Percentiles rank a stretch among this genome's conserved stretches.
Conservation (phyloP, 805 yeast genomes). For the Pichia heedii region DNA sequence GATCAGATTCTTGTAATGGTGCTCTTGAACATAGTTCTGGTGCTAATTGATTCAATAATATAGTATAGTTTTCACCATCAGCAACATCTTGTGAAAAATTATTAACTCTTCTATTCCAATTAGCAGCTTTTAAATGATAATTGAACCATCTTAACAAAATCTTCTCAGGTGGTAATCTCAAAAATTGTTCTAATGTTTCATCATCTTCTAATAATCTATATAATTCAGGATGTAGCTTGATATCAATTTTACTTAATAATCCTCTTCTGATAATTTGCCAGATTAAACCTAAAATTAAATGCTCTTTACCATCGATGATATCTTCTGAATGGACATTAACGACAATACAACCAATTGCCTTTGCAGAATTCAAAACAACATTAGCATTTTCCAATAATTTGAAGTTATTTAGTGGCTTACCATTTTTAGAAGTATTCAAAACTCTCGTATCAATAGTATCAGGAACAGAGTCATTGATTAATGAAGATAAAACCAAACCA, state of each 20-base stretch:
- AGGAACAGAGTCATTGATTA: slow-evolving; percentile 95
- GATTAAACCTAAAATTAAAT: slow-evolving; percentile 79
- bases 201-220: slow-evolving; percentile 92
- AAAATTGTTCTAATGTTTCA: slow-evolving; percentile 93
- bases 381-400: slow-evolving; percentile 96
- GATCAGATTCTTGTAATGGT: slow-evolving; percentile 73
- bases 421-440: slow-evolving; percentile 74
- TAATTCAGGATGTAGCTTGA: slow-evolving; percentile 91
- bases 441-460: slow-evolving; percentile 98
- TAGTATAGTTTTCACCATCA: slow-evolving; percentile 94
- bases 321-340: slow-evolving; percentile 97
- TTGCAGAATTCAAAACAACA: slow-evolving; percentile 95
- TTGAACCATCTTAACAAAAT: slow-evolving; percentile 96
- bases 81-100: slow-evolving; percentile 83
- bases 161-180: slow-evolving; percentile 96
- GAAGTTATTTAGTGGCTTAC: slow-evolving; percentile 80
- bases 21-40: slow-evolving; percentile 73
- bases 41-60: slow-evolving; percentile 78
- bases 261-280: slow-evolving; percentile 99
- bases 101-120: slow-evolving; percentile 74
- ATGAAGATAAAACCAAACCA: slow-evolving; percentile 84
- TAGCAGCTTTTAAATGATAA: slow-evolving; percentile 89
- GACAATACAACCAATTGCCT: slow-evolving; percentile 97
- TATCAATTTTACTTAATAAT: slow-evolving; percentile 86
- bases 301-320: slow-evolving; percentile 87